Base-by-base conservation (phyloP, 177 flowering plant genomes). In the Vitis hybrid region DNA sequence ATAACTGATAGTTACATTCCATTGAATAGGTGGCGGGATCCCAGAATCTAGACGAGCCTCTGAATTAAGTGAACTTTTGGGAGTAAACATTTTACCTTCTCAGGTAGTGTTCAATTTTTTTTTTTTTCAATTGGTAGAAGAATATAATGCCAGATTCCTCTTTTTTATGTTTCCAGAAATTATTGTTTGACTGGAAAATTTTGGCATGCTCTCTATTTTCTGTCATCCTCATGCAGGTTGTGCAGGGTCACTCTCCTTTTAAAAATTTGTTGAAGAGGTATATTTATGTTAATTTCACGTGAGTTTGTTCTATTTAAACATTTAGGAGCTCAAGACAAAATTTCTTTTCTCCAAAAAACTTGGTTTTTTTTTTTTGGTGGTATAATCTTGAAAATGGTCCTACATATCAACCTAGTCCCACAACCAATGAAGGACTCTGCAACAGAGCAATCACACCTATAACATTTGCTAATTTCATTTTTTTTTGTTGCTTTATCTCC, bases 211-310 rank as follows among this genome's bases (percentile, higher is more conserved):
- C 7, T 11, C 49, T 11, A 56, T 47, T 66, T 62, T 61, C 0
- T 69, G 10, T 15, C 4, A 20, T 64, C 59, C 20, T 69, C 50
- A 44, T 85, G 80, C 88, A 92, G 97, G 89, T 92, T 75, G 74
- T 92, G 69, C 97, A 89, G 59, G 94, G 94, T 11, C 97, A 92
- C 77, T 71, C 95, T 38, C 89, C 91, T 76, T 92, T 92, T 72
- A 88, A 81, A 75, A 75, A 80, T 50, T 80, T 90, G 63, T 77
- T 77, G 71, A 73, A 78, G 9, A 89, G 91, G 97, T 88, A 75
- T 60, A n/a, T 17, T 11, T 66, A 44, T 57, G 14, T 18, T 51
- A 3, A 9, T 61, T 18, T 67, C 11, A 2, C 2, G 59, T 15
- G 14, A 2, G 28, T 53, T 17, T 71, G 19, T 44, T 31, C 31